A percentile compares a stretch with the other conserved stretches of the same genome.
These are phyloP conservation scores for Davidsoniella neocaledoniae DNA, from an alignment of 2,329 filamentous ascomycete species.

Conservation along the genomic window DNA sequence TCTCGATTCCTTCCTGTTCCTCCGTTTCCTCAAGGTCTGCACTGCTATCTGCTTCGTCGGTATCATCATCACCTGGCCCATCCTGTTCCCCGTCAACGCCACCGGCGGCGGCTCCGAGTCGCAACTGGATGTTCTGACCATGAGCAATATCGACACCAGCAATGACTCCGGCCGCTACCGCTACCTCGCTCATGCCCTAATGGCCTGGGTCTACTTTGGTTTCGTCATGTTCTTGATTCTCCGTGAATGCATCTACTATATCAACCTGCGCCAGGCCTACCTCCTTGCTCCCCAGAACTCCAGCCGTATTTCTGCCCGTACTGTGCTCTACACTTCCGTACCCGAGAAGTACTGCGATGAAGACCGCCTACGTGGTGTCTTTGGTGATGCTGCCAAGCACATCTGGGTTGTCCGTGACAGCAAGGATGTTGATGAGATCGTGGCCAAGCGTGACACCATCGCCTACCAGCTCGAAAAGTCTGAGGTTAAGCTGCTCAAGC, in stretches of 20 bases:
- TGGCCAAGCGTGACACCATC: conserved; percentile 64
- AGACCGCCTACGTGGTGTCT: conserved; percentile 59
- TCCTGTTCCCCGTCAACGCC: conserved; percentile 72
- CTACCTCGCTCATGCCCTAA: conserved; percentile 67
- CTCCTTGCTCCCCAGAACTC: conserved; percentile 71
- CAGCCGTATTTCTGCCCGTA: conserved; percentile 73
- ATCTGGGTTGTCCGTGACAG: conserved; percentile 73
- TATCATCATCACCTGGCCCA: conserved; percentile 68
- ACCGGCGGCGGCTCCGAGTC: conserved; percentile 51
- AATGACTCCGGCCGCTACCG: conserved; percentile 37
- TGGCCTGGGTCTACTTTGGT: conserved; percentile 67
- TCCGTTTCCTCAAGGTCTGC: conserved; percentile 60
- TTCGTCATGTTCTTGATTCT: conserved; percentile 83
- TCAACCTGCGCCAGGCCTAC: conserved; percentile 86
- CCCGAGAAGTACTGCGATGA: conserved; percentile 64
- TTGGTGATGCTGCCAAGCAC: conserved; percentile 64
- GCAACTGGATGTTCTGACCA: conserved; percentile 63
- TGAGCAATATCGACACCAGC: conserved; percentile 52
- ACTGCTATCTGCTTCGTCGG: conserved; percentile 68
- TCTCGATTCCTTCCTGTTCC: conserved; percentile 69
- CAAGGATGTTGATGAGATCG: conserved; percentile 60
- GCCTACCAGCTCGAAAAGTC: conserved; percentile 72
- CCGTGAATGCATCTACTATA: conserved; percentile 76
- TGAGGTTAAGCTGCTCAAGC: conserved; percentile 69
- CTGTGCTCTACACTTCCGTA: conserved; percentile 76